Evolutionary conservation across 306 rosid species (phyloP).

Genomic region (Mimosa bimucronata): DNA sequence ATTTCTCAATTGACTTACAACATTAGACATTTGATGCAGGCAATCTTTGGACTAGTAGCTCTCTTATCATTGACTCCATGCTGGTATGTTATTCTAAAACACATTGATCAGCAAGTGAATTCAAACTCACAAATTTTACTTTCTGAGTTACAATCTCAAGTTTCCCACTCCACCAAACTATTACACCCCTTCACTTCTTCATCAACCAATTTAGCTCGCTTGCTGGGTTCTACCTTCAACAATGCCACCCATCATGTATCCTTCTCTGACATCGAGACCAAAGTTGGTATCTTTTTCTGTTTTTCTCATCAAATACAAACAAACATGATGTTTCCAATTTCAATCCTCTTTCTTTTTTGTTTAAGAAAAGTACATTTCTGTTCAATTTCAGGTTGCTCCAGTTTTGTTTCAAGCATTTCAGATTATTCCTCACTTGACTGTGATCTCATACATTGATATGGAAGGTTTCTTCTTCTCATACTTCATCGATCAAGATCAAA

Average conservation of each 20-base stretch:
- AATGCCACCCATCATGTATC: conserved; percentile 21
- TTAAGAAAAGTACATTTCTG: not conserved
- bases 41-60: conserved; percentile 26
- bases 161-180: conserved; percentile 21
- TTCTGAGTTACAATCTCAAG: conserved; percentile 36
- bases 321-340: not conserved
- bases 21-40: conserved; percentile 31
- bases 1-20: not conserved
- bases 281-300: conserved; percentile 21
- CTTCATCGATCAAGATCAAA: conserved; percentile 37
- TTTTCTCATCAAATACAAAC: not conserved
- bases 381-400: conserved; percentile 54
- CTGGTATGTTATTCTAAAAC: conserved; percentile 38
- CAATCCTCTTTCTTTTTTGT: not conserved
- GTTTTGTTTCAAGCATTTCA: conserved; percentile 51
- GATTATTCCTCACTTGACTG: conserved; percentile 47
- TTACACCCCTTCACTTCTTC: conserved; percentile 38
- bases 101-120: conserved; percentile 28
- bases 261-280: conserved; percentile 38
- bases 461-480: conserved; percentile 59
- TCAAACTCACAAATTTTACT: conserved; percentile 26
- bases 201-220: conserved; percentile 40
- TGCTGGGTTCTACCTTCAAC: conserved; percentile 30
- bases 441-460: conserved; percentile 53
- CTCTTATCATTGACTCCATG: conserved; percentile 24